phyloP scores from a whole-genome alignment of 345 rosid genomes.

The Crucihimalaya himalaica region DNA sequence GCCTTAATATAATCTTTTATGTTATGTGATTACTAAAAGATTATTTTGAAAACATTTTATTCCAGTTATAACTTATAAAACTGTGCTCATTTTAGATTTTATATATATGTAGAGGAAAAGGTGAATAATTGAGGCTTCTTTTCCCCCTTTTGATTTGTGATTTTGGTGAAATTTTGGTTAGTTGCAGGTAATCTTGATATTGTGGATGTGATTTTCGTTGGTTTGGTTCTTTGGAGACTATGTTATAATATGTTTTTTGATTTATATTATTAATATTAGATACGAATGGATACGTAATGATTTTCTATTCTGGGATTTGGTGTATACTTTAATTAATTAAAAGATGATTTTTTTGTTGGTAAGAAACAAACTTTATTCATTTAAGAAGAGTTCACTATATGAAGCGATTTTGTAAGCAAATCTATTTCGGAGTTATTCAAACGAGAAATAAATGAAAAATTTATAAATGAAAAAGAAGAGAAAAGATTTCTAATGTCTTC shows the following conservation, averaged over 20 bases:
- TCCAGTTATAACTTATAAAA: background rate
- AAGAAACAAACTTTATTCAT: no score
- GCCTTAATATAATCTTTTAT: background rate
- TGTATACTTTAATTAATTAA: no score
- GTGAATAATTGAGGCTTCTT: background rate
- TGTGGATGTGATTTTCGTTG: slow-evolving; percentile 13
- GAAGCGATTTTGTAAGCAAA: no score
- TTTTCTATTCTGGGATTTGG: no score
- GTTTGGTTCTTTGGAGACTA: background rate
- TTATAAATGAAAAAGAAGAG: no score
- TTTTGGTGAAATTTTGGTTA: slow-evolving; percentile 30
- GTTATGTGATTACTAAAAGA: background rate
- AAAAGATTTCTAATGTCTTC: no score
- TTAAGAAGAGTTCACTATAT: no score
- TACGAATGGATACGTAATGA: no score
- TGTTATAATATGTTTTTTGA: background rate
- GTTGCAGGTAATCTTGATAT: slow-evolving; percentile 16
- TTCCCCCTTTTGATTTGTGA: background rate
- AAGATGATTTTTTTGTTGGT: no score
- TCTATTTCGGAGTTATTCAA: no score
- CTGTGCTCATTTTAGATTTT: background rate
- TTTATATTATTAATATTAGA: no score
- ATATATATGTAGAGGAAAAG: background rate
- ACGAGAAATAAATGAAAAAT: no score
- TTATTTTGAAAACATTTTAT: background rate